Base-by-base conservation (phyloP, 2,329 filamentous ascomycete species). In the Metarhizium anisopliae region DNA sequence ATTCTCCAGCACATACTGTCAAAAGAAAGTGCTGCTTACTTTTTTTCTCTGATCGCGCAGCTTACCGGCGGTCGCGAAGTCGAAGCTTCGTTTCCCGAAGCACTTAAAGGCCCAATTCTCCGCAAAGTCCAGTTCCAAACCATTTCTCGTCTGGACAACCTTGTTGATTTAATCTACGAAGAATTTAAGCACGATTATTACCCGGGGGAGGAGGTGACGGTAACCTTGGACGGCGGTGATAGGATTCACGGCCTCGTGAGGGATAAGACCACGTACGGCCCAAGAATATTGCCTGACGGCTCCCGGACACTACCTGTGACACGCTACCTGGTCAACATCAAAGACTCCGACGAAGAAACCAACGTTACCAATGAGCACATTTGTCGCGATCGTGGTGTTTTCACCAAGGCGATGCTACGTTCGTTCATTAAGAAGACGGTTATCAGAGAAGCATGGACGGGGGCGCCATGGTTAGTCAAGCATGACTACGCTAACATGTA, bases 381-480 rank as follows among this genome's bases (percentile, higher is more conserved):
- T 56, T 86, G 83, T 59, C 87, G 94, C 59, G 92, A 96, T 67
- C 85, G 91, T 53, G 95, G 93, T 64, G 82, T 90, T 50, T 99
- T 97, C 68, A 96, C 93, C 32, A 97, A 99, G 72, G 86, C 92
- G 51, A 92, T 96, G 69, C 77, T 99, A 45, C 85, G 93, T 38
- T 90, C 91, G 6, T 99, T 96, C 62, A 89, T 99, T 60, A 96
- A 96, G 68, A 92, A 95, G 70, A 94, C 91, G 0, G 87, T 96
- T n/a, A 87, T 86, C 2, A 79, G 93, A 59, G 94, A 97, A 66
- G 83, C 90, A 4, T 97, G 92, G 90, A 93, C 85, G 58, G 93
- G 93, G n/a, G 94, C 94, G 0, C 93, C 94, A 0, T 99, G 94
- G 94, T 76, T 95, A 55, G 93, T 97, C 18, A 96, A 95, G 72